Evolutionary conservation across 345 rosid species (phyloP).

Genomic region (Sapria himalayana): DNA sequence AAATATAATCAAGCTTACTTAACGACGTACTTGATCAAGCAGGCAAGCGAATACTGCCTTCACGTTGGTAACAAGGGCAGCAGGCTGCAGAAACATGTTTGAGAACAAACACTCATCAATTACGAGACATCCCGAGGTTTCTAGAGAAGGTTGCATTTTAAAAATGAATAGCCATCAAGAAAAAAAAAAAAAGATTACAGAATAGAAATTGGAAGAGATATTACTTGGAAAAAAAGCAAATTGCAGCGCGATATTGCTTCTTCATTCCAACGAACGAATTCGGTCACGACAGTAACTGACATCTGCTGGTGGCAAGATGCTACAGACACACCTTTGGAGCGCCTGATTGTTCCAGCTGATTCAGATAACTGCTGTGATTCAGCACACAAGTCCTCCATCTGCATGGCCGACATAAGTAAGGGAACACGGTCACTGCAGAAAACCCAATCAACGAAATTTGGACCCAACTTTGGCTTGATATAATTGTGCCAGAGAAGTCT

Average conservation of each 20-base stretch:
- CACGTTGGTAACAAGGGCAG: constrained; percentile 60
- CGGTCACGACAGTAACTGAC: constrained; percentile 95
- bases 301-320: constrained; percentile 70
- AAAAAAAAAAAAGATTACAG: neutral
- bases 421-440: no score
- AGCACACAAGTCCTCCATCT: constrained; percentile 85
- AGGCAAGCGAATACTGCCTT: constrained; percentile 80
- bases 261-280: constrained; percentile 95
- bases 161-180: neutral
- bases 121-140: no score
- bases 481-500: constrained; percentile 73
- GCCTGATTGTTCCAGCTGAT: constrained; percentile 77
- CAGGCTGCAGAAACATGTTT: constrained; percentile 32
- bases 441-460: constrained; percentile 3
- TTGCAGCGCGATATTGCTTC: constrained; percentile 93
- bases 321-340: constrained; percentile 73
- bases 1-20: neutral
- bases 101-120: no score
- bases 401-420: constrained; percentile 14
- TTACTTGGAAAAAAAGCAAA: constrained; percentile 74
- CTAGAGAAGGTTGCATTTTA: no score
- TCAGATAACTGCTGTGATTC: constrained; percentile 58
- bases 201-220: no score
- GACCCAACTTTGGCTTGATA: constrained; percentile 60
- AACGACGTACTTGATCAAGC: constrained; percentile 57